phyloP scores from a whole-genome alignment of 768 basidiomycete species.

The Cyclocybe cylindracea region DNA sequence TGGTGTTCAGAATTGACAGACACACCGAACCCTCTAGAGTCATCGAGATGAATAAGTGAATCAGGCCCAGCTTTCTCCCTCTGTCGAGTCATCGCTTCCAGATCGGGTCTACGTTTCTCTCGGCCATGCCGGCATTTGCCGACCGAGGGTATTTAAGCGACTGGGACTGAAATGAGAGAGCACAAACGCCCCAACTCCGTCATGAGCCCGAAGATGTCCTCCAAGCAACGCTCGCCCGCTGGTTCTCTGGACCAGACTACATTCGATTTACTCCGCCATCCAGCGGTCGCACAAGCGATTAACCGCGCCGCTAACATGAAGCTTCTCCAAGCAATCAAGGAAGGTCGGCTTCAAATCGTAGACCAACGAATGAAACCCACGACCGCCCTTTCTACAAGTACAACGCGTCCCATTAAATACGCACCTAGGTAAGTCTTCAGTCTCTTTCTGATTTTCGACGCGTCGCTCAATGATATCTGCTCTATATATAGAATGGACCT shows the following conservation, averaged over 20 bases:
- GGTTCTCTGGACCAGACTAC: background rate
- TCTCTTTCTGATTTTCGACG: background rate
- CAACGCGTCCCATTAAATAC: conserved; percentile 14
- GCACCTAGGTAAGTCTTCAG: conserved; percentile 21
- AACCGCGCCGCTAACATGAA: conserved; percentile 24
- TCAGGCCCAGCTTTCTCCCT: too few relatives aligned
- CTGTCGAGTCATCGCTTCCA: background rate
- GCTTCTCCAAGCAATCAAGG: conserved; percentile 23
- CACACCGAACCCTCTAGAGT: too few relatives aligned
- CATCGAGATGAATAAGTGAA: too few relatives aligned
- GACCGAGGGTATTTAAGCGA: too few relatives aligned
- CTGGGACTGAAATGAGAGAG: background rate
- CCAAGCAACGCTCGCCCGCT: conserved; percentile 1
- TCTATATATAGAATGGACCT: conserved; percentile 39
- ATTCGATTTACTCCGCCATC: conserved; percentile 4
- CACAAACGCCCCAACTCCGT: background rate
- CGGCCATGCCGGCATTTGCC: too few relatives aligned
- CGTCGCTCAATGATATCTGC: background rate
- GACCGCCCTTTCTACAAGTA: conserved; percentile 2
- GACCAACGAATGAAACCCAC: background rate
- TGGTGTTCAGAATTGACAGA: too few relatives aligned
- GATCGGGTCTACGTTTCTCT: background rate
- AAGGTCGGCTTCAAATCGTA: conserved; percentile 24
- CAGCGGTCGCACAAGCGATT: conserved; percentile 21
- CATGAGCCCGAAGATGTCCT: conserved; percentile 3